Evolutionary conservation across 495 filamentous ascomycete species (phyloP), one percentile per base, ranked within the genome.

Genomic region (Friedmanniomyces endolithicus): DNA sequence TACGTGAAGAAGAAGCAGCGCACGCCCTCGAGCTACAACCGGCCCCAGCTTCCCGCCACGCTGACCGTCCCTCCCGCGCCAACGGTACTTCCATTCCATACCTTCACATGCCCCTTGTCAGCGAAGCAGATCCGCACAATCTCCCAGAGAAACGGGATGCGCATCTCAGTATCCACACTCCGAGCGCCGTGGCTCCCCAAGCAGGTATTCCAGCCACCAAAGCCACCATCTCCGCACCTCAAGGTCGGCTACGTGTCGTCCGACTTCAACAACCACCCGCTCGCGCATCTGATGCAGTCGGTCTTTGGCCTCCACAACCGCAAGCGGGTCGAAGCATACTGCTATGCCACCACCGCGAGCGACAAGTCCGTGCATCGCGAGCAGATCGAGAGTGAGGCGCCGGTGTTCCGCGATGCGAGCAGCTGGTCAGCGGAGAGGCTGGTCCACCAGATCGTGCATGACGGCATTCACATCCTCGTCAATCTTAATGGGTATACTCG

Each of bases 401-500:
- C 92, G 0, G 83, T 90, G 1, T 97, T 97, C 68, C 74, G 85
- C 49, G 92, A 99, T 67, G 87, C 87, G 9, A 94, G 85, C 62
- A 75, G 69, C 27, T 99, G 90, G 92, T 70, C 87, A 11, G 79
- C 88, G 19, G 90, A 96, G 64, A 78, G 77, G 45, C 70, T 99
- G 1, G 84, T 96, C n/a, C 74, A 82, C 44, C 88, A 94, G 69
- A 95, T 99, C 50, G 82, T 94, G 37, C 69, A 80, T n/a, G 94
- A 99, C 63, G 85, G 83, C 2, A 94, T 99, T 50, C 92, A 99
- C 67, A 95, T 99, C 37, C 75, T 99, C 24, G 83, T 99, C 55
- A 99, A 99, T 55, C 75, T 99, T 19, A 99, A 99, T 65, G 92
- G 92, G 25, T 99, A 97, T 69, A 99, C 92, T 6, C 79, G 92